Evolutionary conservation across 257 asterid genomes (phyloP).

Genomic region (Solanum ossicruentum): DNA sequence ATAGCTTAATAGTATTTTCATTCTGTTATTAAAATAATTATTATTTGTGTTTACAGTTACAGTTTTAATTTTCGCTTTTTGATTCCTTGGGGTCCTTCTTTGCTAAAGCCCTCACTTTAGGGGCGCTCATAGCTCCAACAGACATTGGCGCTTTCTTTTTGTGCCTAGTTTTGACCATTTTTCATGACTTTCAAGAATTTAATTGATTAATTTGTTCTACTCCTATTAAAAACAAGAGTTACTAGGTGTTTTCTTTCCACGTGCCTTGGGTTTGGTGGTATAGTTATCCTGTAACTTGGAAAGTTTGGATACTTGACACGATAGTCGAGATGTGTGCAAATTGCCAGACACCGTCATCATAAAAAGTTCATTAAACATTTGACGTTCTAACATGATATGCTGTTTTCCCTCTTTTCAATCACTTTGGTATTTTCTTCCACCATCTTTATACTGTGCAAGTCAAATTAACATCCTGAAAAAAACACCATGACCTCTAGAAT

Average conservation of each 20-base stretch:
- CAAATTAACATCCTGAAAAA: not conserved
- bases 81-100: not conserved
- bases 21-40: not conserved
- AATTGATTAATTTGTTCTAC: not conserved
- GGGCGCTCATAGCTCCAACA: not conserved
- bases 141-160: not conserved
- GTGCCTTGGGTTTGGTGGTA: not conserved
- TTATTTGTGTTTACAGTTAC: not conserved
- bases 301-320: not conserved
- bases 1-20: not conserved
- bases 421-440: not conserved
- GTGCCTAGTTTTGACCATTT: not conserved
- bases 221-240: not conserved
- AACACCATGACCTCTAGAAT: not conserved
- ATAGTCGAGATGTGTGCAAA: not conserved
- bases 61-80: not conserved
- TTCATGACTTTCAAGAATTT: not conserved
- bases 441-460: not conserved
- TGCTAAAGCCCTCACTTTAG: not conserved
- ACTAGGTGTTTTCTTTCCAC: not conserved
- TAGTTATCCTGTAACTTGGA: not conserved
- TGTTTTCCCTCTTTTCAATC: not conserved
- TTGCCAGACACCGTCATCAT: not conserved
- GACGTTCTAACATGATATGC: not conserved
- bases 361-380: not conserved